Evolutionary conservation across 2,329 filamentous ascomycete genomes (phyloP).

Genomic region (Eutypa lata): DNA sequence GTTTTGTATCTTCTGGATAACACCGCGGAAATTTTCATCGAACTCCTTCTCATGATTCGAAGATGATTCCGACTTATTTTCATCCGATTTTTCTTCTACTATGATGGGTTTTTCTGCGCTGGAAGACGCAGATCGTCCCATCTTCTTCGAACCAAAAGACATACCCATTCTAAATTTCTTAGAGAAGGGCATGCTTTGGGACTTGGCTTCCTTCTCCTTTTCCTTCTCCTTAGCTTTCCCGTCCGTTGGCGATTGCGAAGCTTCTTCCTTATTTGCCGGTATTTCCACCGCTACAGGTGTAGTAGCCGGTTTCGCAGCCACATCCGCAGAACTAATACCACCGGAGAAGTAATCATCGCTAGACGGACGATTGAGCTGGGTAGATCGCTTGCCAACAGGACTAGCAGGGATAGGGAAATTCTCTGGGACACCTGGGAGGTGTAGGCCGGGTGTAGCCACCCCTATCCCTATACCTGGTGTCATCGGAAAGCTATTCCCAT

Average conservation of each 20-base stretch:
- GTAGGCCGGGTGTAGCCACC: constrained; percentile 62
- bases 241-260: constrained; percentile 51
- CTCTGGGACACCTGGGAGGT: constrained; percentile 48
- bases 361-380: constrained; percentile 58
- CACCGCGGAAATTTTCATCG: constrained; percentile 71
- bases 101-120: constrained; percentile 69
- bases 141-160: constrained; percentile 80
- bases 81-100: constrained; percentile 73
- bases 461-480: constrained; percentile 80
- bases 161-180: constrained; percentile 33
- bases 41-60: constrained; percentile 68
- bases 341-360: constrained; percentile 77
- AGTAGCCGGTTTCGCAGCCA: constrained; percentile 43
- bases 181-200: constrained; percentile 49
- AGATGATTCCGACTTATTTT: constrained; percentile 55
- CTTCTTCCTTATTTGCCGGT: constrained; percentile 35
- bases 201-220: constrained; percentile 51
- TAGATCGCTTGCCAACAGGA: constrained; percentile 52
- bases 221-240: constrained; percentile 51
- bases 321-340: constrained; percentile 47
- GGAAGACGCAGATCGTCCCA: constrained; percentile 65
- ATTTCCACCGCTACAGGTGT: constrained; percentile 45
- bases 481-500: constrained; percentile 59
- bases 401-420: constrained; percentile 39
- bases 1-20: constrained; percentile 68